Evolutionary conservation across 2,329 filamentous ascomycete species (phyloP), one percentile per base, ranked within the genome.

Genomic region (Aspergillus fijiensis): DNA sequence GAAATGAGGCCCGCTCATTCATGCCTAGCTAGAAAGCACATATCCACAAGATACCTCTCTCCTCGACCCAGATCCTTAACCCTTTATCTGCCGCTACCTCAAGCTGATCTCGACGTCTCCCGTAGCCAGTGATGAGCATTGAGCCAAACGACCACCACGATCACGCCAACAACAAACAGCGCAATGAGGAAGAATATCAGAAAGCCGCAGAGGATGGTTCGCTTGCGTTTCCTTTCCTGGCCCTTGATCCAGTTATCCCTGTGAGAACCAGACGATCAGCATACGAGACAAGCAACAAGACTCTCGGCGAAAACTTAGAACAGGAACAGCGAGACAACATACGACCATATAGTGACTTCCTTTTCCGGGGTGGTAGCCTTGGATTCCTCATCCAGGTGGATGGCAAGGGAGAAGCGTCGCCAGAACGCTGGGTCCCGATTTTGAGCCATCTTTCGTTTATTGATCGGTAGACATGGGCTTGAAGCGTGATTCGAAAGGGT

Each of bases 341-440:
- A 71, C 68, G 69, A 62, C 59, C 65, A 64, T 31, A 56, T 52
- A 31, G 60, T 31, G n/a, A 56, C 58, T 52, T 70, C 63, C 29
- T 65, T 63, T 5, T 61, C 63, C 12, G 66, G 63, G 23, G 55
- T 31, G 5, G 61, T 49, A 10, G 65, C 63, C 49, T 71, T 73
- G 4, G 71, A 70, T 64, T 82, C 78, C 66, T 85, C 84, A 64
- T 86, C 82, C 55, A 79, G 72, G 68, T 85, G 84, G 1, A 85
- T 82, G 42, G 85, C 85, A 54, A 78, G 72, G 60, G 82, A 84
- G 76, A 87, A 87, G 66, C 84, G 82, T 58, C 80, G 80, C 85
- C 84, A 87, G 74, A 87, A 87, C 52, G 77, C 79, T 25, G 84
- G 84, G 67, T 87, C 85, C 63, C 80, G 80, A 60, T 83, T 78